Evolutionary conservation across 2,329 filamentous ascomycete species (phyloP).

Genomic region (Monosporascus sp.): DNA sequence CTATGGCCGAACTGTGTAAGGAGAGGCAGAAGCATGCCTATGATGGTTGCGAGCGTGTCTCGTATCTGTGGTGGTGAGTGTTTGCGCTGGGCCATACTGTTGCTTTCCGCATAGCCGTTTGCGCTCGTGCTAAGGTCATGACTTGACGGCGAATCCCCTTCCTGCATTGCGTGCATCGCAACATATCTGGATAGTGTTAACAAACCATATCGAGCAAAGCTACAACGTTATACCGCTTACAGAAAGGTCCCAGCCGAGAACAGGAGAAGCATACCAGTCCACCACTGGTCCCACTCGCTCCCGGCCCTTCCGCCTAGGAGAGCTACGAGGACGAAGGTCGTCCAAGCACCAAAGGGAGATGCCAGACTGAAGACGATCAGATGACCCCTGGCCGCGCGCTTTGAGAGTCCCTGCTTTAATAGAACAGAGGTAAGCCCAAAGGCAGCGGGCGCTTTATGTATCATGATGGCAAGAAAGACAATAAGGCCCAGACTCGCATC

Average conservation of each 20-base stretch:
- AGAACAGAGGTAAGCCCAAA: constrained; percentile 90
- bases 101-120: constrained; percentile 52
- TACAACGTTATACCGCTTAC: constrained; percentile 47
- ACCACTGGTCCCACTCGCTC: constrained; percentile 68
- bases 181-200: constrained; percentile 62
- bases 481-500: constrained; percentile 78
- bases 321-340: constrained; percentile 75
- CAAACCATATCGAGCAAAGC: constrained; percentile 15
- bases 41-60: constrained; percentile 64
- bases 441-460: constrained; percentile 93
- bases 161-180: constrained; percentile 97
- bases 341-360: constrained; percentile 77
- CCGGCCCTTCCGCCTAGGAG: constrained; percentile 59
- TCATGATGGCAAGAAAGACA: constrained; percentile 93
- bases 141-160: constrained; percentile 49
- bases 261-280: constrained; percentile 87
- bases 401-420: constrained; percentile 85
- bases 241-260: constrained; percentile 95
- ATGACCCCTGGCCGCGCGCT: constrained; percentile 77
- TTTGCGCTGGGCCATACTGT: constrained; percentile 40
- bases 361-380: constrained; percentile 88
- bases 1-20: constrained; percentile 65
- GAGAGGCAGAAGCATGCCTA: constrained; percentile 73
- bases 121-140: constrained; percentile 44
- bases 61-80: constrained; percentile 55